phyloP scores from a whole-genome alignment of 31 red algal genomes.

The Endocladia muricata region DNA sequence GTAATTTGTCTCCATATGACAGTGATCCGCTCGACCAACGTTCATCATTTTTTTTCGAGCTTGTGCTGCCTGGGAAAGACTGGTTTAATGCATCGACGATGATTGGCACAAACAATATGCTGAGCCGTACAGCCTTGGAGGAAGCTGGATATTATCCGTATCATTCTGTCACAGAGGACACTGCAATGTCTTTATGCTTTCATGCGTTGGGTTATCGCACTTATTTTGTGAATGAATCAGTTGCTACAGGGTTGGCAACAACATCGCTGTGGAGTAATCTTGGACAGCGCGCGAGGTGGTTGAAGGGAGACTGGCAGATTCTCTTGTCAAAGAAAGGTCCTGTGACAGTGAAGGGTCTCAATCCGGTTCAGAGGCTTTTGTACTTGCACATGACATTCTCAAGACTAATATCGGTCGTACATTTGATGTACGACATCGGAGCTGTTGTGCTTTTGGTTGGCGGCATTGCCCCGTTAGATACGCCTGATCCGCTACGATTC shows the following conservation, averaged over 20 bases:
- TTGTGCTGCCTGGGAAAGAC: constrained; percentile 66
- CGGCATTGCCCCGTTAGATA: constrained; percentile 49
- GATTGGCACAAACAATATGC: constrained; percentile 64
- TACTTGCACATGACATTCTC: constrained; percentile 61
- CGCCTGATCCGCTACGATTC: constrained; percentile 44
- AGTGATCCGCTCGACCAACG: constrained; percentile 69
- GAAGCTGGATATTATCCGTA: constrained; percentile 70
- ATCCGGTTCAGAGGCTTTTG: constrained; percentile 36
- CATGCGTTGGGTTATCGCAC: constrained; percentile 50
- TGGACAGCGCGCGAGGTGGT: constrained; percentile 57
- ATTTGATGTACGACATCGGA: constrained; percentile 60
- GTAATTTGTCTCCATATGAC: constrained; percentile 64
- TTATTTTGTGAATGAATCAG: constrained; percentile 64
- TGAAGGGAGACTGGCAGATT: constrained; percentile 77
- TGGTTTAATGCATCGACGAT: constrained; percentile 74
- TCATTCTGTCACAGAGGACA: constrained; percentile 74
- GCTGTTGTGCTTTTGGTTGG: constrained; percentile 41
- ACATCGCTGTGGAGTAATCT: constrained; percentile 71
- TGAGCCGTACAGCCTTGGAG: constrained; percentile 28
- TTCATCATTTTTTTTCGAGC: constrained; percentile 45
- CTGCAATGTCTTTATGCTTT: constrained; percentile 62
- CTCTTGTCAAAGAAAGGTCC: constrained; percentile 55
- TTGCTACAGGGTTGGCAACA: constrained; percentile 60
- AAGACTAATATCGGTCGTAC: constrained; percentile 55
- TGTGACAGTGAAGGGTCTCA: constrained; percentile 30